A percentile compares a stretch with the other conserved stretches of the same genome.
Conservation (phyloP, 2,329 filamentous ascomycete genomes). For the Phoma sp. region DNA sequence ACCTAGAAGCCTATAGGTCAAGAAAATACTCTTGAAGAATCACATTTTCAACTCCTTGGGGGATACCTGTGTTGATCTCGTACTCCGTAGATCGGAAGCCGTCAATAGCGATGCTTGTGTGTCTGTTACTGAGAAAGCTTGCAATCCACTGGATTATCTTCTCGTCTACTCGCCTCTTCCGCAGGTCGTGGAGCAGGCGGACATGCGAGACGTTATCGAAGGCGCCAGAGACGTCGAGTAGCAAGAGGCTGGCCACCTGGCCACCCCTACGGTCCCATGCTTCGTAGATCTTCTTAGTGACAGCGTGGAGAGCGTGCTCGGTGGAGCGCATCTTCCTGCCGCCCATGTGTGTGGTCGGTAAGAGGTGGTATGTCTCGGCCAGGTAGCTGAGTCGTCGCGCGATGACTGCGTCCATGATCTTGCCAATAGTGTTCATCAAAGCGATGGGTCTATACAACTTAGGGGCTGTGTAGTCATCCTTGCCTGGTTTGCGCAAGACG, state of each 20-base stretch:
- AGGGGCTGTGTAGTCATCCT: no score
- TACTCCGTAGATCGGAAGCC: neutral
- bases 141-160: conserved; percentile 26
- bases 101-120: conserved; percentile 8
- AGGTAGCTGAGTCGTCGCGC: conserved; percentile 23
- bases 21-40: no score
- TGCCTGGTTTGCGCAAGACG: no score
- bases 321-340: neutral
- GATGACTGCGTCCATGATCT: conserved; percentile 27
- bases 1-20: no score
- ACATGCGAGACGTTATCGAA: no score
- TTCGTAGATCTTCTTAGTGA: neutral
- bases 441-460: no score
- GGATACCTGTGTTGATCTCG: neutral
- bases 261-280: neutral
- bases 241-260: neutral
- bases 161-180: conserved; percentile 21
- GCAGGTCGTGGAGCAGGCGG: conserved; percentile 33
- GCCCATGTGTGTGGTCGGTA: conserved; percentile 27
- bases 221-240: conserved; percentile 34
- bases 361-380: conserved; percentile 27
- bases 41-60: no score
- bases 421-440: no score
- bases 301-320: neutral
- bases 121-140: conserved; percentile 10